These are phyloP conservation scores for Ambrosiella cleistominuta DNA, from an alignment of 2,329 filamentous ascomycete genomes.

Conservation along the genomic window DNA sequence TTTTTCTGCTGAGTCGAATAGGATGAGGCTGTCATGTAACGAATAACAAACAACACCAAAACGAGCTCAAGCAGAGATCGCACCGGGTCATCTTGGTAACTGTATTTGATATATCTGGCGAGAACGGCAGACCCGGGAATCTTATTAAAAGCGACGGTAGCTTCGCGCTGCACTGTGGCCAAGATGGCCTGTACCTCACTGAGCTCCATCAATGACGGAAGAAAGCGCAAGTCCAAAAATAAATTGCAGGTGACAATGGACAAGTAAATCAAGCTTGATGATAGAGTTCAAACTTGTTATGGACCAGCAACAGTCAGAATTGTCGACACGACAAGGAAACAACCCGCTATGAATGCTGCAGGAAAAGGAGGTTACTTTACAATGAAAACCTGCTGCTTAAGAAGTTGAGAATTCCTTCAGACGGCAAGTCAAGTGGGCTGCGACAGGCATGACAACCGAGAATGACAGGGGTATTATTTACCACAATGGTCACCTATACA, in stretches of 20 bases:
- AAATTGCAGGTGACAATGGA: neutral
- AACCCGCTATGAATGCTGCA: neutral
- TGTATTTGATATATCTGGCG: conserved; percentile 87
- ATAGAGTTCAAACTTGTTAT: neutral
- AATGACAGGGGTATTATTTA: too few species aligned
- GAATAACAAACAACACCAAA: conserved; percentile 84
- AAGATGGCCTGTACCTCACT: conserved; percentile 40
- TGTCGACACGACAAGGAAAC: neutral
- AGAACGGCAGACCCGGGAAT: conserved; percentile 88
- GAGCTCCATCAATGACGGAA: conserved; percentile 37
- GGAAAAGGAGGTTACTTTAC: conserved; percentile 2
- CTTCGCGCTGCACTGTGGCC: conserved; percentile 32
- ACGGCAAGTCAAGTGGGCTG: too few species aligned
- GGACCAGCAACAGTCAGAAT: neutral
- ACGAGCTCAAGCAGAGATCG: conserved; percentile 86
- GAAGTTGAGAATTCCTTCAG: neutral
- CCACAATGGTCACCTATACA: too few species aligned
- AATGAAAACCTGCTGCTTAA: neutral
- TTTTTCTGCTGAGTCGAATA: conserved; percentile 86
- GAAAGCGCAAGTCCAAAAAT: neutral
- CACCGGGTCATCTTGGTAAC: conserved; percentile 93
- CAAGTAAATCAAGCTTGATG: neutral
- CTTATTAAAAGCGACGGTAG: conserved; percentile 58
- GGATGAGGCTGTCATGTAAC: conserved; percentile 78
- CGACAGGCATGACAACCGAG: too few species aligned